Percentiles rank a stretch among this genome's conserved stretches.
phyloP scores from a whole-genome alignment of 371 early-diverging fungal species.

The Lichtheimia hyalospora region DNA sequence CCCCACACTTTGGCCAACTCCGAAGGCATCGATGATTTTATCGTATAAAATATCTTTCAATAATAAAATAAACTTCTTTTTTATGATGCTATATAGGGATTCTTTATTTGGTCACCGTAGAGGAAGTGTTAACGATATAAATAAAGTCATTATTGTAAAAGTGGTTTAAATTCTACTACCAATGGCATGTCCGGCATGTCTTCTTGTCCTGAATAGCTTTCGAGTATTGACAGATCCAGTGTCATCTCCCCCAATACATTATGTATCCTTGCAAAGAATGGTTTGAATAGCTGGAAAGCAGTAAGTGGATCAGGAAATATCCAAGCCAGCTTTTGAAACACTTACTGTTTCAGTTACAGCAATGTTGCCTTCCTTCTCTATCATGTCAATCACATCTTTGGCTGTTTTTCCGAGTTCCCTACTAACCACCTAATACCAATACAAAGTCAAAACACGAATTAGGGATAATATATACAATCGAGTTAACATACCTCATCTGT shows the following conservation, averaged over 20 bases:
- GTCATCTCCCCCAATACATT: not conserved
- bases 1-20: slow-evolving; percentile 25
- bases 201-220: not conserved
- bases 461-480: not conserved
- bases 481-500: not conserved
- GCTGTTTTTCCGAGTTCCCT: not conserved
- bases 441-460: not conserved
- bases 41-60: not conserved
- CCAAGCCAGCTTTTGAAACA: not conserved
- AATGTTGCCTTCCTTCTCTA: not conserved
- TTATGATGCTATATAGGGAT: too few relatives aligned
- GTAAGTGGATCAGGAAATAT: not conserved
- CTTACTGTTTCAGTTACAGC: not conserved
- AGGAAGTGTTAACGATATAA: too few relatives aligned
- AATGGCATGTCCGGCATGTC: too few relatives aligned
- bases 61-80: too few relatives aligned
- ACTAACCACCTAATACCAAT: not conserved
- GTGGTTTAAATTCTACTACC: too few relatives aligned
- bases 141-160: too few relatives aligned
- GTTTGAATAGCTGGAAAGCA: not conserved
- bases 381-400: not conserved
- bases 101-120: too few relatives aligned
- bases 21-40: slow-evolving; percentile 38
- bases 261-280: not conserved
- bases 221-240: not conserved